Evolutionary conservation across 2,329 filamentous ascomycete species (phyloP), one percentile per base, ranked within the genome.

Genomic region (Pyrenochaeta sp.): DNA sequence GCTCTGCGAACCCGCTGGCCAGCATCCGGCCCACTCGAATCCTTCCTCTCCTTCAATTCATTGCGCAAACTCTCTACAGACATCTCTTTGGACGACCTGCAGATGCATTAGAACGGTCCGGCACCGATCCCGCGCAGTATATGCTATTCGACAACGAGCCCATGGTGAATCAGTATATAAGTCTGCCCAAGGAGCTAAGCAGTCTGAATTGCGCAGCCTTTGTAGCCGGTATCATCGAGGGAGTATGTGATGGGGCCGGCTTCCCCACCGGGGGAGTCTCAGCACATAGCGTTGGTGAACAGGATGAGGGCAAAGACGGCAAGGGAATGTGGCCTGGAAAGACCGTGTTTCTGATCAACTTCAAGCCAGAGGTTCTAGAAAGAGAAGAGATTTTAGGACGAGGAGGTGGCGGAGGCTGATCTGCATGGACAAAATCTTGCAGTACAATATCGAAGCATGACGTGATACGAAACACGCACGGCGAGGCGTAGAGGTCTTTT

Each of bases 81-180:
- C 89, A 96, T 72, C 87, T 99, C 35, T 99, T 99, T 72, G 86
- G 84, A 24, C 88, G 93, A 1, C 87, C 92, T 42, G 94, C 94
- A 19, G 93, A 97, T 74, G 88, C 90, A 13, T 85, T 99, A 45
- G 94, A 99, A 76, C 92, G 94, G 74, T 90, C 86, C 46, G 86
- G 89, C 7, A 83, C 86, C 39, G 93, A 91, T 38, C 87, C 90
- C 7, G 90, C 94, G 60, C 93, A 97, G 77, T 99, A 97, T 79
- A 97, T 99, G 93, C 94, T 99, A 62, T 90, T 92, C 62, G 94
- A 99, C 75, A 97, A 99, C 74, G 94, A 97, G 70, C 94, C 94
- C 15, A 80, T 97, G 36, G 93, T 97, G 26, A 97, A 96, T 73
- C 87, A 88, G 51, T 97, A 94, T 75, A 88, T 99, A 67, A 90